A percentile compares a stretch with the other conserved stretches of the same genome.
These are phyloP conservation scores for Lachnum nothofagi DNA, from an alignment of 2,329 filamentous ascomycete species.

Conservation along the genomic window DNA sequence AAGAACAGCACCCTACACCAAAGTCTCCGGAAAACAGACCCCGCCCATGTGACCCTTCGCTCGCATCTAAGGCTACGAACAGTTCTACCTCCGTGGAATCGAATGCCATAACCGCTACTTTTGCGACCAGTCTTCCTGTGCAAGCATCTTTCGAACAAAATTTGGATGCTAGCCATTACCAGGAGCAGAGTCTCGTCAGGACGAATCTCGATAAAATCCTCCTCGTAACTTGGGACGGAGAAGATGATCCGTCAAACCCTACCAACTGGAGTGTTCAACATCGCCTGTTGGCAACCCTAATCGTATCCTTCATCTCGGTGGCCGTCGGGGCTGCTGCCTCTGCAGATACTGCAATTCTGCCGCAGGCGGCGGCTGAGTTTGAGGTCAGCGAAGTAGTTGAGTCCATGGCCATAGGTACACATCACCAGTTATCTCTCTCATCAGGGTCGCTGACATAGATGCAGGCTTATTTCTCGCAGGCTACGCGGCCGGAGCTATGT, in stretches of 20 bases:
- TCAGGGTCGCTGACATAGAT: too few species aligned
- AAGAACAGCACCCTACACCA: too few species aligned
- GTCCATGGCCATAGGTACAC: constrained; percentile 39
- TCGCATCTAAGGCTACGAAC: too few species aligned
- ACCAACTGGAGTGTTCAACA: constrained; percentile 31
- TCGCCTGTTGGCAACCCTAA: constrained; percentile 36
- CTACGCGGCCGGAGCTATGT: constrained; percentile 32
- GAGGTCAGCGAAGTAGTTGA: constrained; percentile 45
- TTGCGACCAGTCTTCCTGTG: too few species aligned
- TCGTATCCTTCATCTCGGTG: constrained; percentile 43
- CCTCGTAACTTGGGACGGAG: constrained; percentile 36
- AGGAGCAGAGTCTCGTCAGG: too few species aligned
- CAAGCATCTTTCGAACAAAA: too few species aligned
- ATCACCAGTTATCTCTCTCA: too few species aligned
- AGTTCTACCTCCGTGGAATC: too few species aligned
- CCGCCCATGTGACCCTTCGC: too few species aligned
- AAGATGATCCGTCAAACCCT: constrained; percentile 37
- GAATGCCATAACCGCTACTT: too few species aligned
- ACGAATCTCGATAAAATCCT: constrained; percentile 27
- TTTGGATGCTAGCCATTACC: too few species aligned
- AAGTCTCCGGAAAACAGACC: too few species aligned
- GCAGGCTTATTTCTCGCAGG: constrained; percentile 27
- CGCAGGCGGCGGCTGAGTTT: constrained; percentile 40
- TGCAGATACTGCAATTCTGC: constrained; percentile 46
- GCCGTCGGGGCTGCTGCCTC: constrained; percentile 46